Conservation (phyloP, 2,329 filamentous ascomycete genomes). For the Talaromyces rugulosus region DNA sequence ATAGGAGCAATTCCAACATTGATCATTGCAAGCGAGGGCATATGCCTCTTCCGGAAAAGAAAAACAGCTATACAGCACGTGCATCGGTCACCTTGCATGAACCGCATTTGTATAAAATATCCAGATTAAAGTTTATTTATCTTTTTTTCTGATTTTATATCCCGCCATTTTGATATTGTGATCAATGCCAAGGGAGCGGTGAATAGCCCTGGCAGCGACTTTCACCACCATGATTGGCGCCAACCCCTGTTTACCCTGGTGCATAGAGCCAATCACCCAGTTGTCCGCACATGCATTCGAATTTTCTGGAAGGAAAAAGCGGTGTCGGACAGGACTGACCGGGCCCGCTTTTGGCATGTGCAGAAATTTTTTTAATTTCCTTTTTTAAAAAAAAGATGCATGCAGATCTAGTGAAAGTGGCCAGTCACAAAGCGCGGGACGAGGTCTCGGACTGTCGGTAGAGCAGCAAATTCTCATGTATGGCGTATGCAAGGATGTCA, state of each 20-base stretch:
- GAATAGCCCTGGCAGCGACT: neutral
- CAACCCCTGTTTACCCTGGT: neutral
- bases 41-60: neutral
- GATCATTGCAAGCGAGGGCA: neutral
- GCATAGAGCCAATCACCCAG: constrained; percentile 3
- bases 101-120: neutral
- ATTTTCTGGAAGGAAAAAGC: constrained; percentile 10
- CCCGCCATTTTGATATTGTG: neutral
- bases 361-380: too few relatives aligned
- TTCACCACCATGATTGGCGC: neutral
- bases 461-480: neutral
- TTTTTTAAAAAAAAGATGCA: too few relatives aligned
- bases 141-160: neutral
- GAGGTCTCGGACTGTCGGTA: too few relatives aligned
- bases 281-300: constrained; percentile 7
- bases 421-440: neutral
- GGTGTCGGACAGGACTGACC: neutral
- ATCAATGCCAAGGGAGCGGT: constrained; percentile 4
- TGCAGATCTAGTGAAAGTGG: neutral
- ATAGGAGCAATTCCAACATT: neutral
- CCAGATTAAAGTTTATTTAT: neutral
- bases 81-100: neutral
- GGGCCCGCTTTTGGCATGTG: too few relatives aligned
- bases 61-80: neutral
- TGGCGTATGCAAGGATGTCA: neutral